phyloP scores from a whole-genome alignment of 352 stramenopile genomes.

The Phytophthora sp. region DNA sequence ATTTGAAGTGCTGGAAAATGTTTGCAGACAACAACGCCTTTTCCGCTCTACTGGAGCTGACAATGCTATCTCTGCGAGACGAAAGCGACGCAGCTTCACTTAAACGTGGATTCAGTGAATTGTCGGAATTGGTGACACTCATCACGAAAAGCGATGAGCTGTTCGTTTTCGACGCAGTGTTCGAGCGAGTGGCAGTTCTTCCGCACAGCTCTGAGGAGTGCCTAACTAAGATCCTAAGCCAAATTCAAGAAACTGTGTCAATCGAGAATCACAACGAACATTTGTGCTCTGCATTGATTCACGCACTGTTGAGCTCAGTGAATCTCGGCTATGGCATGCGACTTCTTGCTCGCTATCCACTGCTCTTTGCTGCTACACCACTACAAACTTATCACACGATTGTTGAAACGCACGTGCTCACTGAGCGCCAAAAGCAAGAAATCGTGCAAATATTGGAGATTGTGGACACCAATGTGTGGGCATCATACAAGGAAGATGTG shows the following conservation, averaged over 20 bases:
- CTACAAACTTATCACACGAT: conserved; percentile 83
- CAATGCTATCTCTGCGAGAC: conserved; percentile 44
- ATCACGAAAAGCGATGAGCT: conserved; percentile 56
- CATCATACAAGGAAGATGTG: conserved; percentile 73
- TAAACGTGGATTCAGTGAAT: conserved; percentile 40
- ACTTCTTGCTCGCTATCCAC: conserved; percentile 61
- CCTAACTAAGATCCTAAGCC: conserved; percentile 52
- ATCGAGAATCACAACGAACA: conserved; percentile 53
- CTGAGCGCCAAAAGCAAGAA: conserved; percentile 66
- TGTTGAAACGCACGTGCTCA: conserved; percentile 73
- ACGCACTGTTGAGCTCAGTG: conserved; percentile 70
- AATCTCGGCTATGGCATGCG: conserved; percentile 62
- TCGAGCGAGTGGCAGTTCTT: conserved; percentile 43
- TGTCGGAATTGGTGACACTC: conserved; percentile 52
- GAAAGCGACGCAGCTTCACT: conserved; percentile 5
- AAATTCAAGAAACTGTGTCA: conserved; percentile 52
- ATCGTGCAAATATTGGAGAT: conserved; percentile 78
- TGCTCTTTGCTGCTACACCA: conserved; percentile 68
- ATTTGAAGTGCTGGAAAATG: conserved; percentile 61
- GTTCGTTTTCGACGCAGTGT: conserved; percentile 46
- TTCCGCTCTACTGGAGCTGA: conserved; percentile 57
- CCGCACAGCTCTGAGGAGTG: conserved; percentile 37
- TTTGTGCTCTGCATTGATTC: conserved; percentile 67
- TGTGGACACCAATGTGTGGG: conserved; percentile 85
- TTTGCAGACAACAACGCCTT: conserved; percentile 58